phyloP scores from a whole-genome alignment of 2,329 filamentous ascomycete species.

The Bimuria novae-zelandiae region DNA sequence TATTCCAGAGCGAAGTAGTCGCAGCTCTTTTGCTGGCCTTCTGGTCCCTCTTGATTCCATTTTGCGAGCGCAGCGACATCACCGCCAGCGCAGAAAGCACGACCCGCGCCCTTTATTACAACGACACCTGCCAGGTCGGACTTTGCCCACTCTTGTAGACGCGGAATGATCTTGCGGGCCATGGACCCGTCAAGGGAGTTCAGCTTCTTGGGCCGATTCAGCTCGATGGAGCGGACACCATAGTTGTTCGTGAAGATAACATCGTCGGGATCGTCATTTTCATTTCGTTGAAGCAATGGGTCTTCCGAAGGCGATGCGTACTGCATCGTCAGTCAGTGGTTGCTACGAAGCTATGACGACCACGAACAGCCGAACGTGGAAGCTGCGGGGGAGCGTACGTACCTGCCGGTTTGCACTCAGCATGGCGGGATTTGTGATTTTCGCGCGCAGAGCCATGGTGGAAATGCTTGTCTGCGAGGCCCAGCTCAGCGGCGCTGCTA shows the following conservation, averaged over 20 bases:
- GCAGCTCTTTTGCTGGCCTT: slow-evolving; percentile 74
- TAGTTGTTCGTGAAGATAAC: slow-evolving; percentile 89
- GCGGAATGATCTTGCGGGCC: slow-evolving; percentile 90
- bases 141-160: slow-evolving; percentile 90
- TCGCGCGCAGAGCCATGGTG: slow-evolving; percentile 81
- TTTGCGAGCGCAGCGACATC: slow-evolving; percentile 81
- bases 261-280: slow-evolving; percentile 80
- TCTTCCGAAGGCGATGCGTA: slow-evolving; percentile 42
- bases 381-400: slow-evolving; percentile 12
- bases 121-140: slow-evolving; percentile 92
- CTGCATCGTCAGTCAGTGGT: slow-evolving; percentile 28
- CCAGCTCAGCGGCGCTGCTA: slow-evolving; percentile 47
- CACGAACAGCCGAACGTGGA: slow-evolving; percentile 1
- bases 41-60: slow-evolving; percentile 68
- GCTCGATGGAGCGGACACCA: slow-evolving; percentile 87
- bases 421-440: slow-evolving; percentile 65
- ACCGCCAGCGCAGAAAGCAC: slow-evolving; percentile 89
- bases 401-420: slow-evolving; percentile 60
- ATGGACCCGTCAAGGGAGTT: slow-evolving; percentile 94
- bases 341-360: not conserved
- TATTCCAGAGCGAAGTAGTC: slow-evolving; percentile 96
- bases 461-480: slow-evolving; percentile 37
- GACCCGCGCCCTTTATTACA: slow-evolving; percentile 86
- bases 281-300: slow-evolving; percentile 56
- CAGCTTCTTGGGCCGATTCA: slow-evolving; percentile 89